A percentile compares a stretch with the other conserved stretches of the same genome.
phyloP scores from a whole-genome alignment of 306 rosid species.

The Prunus dulcis region DNA sequence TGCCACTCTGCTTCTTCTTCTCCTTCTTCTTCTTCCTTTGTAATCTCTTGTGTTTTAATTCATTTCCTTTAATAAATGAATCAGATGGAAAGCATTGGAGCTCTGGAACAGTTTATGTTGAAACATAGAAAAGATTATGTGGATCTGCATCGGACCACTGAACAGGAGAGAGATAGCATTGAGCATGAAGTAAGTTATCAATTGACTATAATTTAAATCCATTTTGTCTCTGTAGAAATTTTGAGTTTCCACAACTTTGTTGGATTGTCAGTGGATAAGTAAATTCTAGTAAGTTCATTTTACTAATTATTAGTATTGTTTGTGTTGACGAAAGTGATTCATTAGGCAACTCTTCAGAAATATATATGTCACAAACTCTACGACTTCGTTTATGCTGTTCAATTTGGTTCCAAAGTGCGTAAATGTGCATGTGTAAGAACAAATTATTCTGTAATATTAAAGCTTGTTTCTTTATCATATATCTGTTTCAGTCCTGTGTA shows the following conservation, averaged over 20 bases:
- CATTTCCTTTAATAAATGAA: neutral
- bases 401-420: neutral
- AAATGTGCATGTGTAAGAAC: neutral
- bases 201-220: neutral
- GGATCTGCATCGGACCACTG: slow-evolving; percentile 88
- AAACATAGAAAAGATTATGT: slow-evolving; percentile 91
- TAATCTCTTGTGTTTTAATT: neutral
- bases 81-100: slow-evolving; percentile 82
- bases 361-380: neutral
- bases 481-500: neutral
- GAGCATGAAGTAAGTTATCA: slow-evolving; percentile 81
- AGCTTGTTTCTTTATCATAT: neutral
- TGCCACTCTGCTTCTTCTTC: slow-evolving; percentile 1
- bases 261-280: neutral
- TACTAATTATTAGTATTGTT: neutral
- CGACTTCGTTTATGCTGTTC: neutral
- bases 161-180: slow-evolving; percentile 92
- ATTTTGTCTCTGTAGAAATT: neutral
- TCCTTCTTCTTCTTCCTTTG: neutral
- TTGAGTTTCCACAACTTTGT: neutral
- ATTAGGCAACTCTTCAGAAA: neutral
- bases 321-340: neutral
- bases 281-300: neutral
- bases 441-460: neutral
- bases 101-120: slow-evolving; percentile 70